Evolutionary conservation across 1,284 basidiomycete genomes (phyloP).

Genomic region (Uromyces viciae-fabae): DNA sequence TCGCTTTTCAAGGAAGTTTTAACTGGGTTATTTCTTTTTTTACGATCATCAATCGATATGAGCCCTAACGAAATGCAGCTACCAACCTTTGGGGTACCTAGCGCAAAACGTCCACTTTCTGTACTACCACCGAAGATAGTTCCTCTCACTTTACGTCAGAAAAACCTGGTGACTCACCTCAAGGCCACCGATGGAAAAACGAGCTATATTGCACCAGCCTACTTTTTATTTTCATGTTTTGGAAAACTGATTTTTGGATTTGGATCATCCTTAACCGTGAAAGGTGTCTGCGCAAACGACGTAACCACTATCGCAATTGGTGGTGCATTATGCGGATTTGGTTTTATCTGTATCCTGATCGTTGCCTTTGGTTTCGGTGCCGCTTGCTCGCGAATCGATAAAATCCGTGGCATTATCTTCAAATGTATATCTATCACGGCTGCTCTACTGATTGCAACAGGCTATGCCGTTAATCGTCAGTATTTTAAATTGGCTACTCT

Average conservation of each 20-base stretch:
- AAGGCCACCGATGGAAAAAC: conserved; percentile 9
- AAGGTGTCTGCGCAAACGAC: conserved; percentile 4
- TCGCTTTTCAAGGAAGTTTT: no score
- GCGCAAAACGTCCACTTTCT: background rate
- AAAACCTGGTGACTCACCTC: conserved; percentile 1
- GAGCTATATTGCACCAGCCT: conserved; percentile 3
- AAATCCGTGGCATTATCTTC: conserved; percentile 11
- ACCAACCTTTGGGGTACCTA: background rate
- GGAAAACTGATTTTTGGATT: conserved; percentile 38
- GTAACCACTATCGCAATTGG: background rate
- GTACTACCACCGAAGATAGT: conserved; percentile 9
- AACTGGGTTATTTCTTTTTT: background rate
- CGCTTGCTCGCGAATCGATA: background rate
- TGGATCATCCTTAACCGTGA: conserved; percentile 28
- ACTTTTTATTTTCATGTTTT: conserved; percentile 29
- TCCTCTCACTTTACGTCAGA: conserved; percentile 5
- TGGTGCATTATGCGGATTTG: background rate
- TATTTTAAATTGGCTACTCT: background rate
- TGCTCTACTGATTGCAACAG: conserved; percentile 18
- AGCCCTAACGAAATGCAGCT: background rate
- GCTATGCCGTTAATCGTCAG: conserved; percentile 40
- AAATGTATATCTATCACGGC: conserved; percentile 25
- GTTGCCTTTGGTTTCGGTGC: conserved; percentile 37
- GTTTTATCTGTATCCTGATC: conserved; percentile 34
- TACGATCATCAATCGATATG: background rate